Evolutionary conservation across 2,329 filamentous ascomycete species (phyloP).

Genomic region (Teratosphaeria zuluensis): DNA sequence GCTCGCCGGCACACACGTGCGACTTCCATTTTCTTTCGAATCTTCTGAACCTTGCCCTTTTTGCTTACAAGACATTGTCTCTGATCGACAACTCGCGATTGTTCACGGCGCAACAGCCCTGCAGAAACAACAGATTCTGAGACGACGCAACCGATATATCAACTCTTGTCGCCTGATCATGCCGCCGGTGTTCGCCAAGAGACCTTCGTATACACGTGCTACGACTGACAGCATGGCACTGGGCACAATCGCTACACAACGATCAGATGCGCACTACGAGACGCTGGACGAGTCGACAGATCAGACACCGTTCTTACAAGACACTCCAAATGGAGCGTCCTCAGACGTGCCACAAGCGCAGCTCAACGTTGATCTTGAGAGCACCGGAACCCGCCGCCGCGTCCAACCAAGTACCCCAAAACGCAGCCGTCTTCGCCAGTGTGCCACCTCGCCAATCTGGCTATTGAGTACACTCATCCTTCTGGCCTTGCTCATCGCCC

Average conservation of each 20-base stretch:
- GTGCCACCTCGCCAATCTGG: neutral
- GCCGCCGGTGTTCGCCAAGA: neutral
- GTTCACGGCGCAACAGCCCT: neutral
- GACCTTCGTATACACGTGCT: neutral
- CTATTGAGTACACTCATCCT: neutral
- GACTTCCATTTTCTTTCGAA: neutral
- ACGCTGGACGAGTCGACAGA: neutral
- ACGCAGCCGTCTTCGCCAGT: neutral
- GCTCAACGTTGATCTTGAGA: neutral
- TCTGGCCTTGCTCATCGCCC: constrained; percentile 1
- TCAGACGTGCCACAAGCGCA: neutral
- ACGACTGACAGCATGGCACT: neutral
- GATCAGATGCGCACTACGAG: neutral
- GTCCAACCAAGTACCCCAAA: neutral
- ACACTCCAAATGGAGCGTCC: neutral
- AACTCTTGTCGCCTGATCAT: neutral
- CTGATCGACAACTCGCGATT: neutral
- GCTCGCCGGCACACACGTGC: neutral
- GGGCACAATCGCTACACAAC: neutral
- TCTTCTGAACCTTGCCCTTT: neutral
- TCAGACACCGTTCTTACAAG: neutral
- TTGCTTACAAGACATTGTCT: neutral
- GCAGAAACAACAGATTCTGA: neutral
- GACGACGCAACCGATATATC: neutral
- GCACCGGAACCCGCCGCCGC: neutral